These are phyloP conservation scores for Diaporthe longicolla DNA, from an alignment of 2,329 filamentous ascomycete species.

Conservation along the genomic window DNA sequence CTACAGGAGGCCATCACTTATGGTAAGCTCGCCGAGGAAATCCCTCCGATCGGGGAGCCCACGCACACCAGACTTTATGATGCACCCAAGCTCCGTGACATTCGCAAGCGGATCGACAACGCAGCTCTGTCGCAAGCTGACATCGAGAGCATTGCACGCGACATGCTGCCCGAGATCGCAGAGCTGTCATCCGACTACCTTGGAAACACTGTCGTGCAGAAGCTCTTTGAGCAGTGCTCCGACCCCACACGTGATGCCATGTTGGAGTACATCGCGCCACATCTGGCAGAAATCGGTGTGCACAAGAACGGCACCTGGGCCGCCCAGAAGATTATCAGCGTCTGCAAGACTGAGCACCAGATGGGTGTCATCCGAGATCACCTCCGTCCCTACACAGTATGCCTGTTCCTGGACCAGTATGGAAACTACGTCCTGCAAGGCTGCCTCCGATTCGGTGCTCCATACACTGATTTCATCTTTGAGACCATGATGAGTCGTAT, in stretches of 20 bases:
- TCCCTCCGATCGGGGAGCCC: slow-evolving; percentile 89
- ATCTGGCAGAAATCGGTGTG: slow-evolving; percentile 95
- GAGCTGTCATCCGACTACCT: slow-evolving; percentile 96
- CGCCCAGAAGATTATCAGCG: slow-evolving; percentile 98
- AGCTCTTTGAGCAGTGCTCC: slow-evolving; percentile 96
- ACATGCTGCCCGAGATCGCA: slow-evolving; percentile 97
- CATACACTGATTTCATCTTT: slow-evolving; percentile 97
- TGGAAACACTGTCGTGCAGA: slow-evolving; percentile 99
- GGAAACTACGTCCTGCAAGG: slow-evolving; percentile 99
- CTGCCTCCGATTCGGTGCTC: slow-evolving; percentile 90
- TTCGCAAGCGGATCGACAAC: slow-evolving; percentile 97
- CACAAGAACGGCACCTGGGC: slow-evolving; percentile 99
- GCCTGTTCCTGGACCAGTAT: slow-evolving; percentile 96
- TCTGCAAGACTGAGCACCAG: slow-evolving; percentile 87
- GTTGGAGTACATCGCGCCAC: slow-evolving; percentile 88
- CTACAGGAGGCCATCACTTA: slow-evolving; percentile 85
- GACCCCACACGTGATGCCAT: slow-evolving; percentile 92
- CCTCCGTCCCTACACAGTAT: slow-evolving; percentile 87
- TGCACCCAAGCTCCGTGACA: slow-evolving; percentile 93
- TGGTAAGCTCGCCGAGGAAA: slow-evolving; percentile 81
- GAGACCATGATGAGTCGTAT: slow-evolving; percentile 95
- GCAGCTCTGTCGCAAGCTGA: slow-evolving; percentile 87
- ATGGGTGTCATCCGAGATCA: slow-evolving; percentile 88
- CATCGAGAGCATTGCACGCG: slow-evolving; percentile 91
- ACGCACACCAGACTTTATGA: slow-evolving; percentile 92